Evolutionary conservation across 768 basidiomycete species (phyloP), one percentile per base, ranked within the genome.

Genomic region (Coprinopsis cinerea): DNA sequence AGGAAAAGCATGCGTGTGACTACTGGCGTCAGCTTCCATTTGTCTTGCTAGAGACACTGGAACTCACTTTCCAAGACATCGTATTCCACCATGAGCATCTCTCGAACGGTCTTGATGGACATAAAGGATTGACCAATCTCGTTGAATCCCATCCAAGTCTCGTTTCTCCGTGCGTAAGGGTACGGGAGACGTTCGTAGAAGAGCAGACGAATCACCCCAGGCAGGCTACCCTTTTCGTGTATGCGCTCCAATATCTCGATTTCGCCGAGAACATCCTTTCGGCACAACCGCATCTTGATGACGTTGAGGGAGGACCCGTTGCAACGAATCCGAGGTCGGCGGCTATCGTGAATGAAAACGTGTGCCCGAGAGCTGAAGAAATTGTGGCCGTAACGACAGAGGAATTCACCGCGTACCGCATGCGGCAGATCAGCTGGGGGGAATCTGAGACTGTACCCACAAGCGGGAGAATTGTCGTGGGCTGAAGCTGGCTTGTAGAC

Each of bases 41-140:
- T 6, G 18, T 13, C 7, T 6, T 6, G 9, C 9, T 10, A 6
- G 17, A 39, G 6, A 39, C 13, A 17, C 11, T 15, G n/a, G 30
- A n/a, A 22, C 32, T 47, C 22, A 47, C 45, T 14, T 35, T 47
- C 45, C 7, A 47, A n/a, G 30, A 35, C 32, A 20, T 47, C 45
- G 45, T 34, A 47, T 3, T 22, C 11, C 14, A 35, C 30, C 30
- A 5, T 20, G 17, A 47, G 18, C 28, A 47, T 35, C 27, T 32
- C 45, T 15, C 22, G 27, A 15, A 25, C 17, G 3, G 27, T 47
- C n/a, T 32, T 20, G 14, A 47, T 22, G 3, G 5, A 20, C 45
- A 47, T 34, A 17, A 47, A 32, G 7, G 30, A 11, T 15, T 32
- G 3, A 6, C 45, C 45, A 9, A 7, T n/a, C 14, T 47, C 17